Evolutionary conservation across 73 alveolate genomes (phyloP).

Genomic region (Breviolum minutum): DNA sequence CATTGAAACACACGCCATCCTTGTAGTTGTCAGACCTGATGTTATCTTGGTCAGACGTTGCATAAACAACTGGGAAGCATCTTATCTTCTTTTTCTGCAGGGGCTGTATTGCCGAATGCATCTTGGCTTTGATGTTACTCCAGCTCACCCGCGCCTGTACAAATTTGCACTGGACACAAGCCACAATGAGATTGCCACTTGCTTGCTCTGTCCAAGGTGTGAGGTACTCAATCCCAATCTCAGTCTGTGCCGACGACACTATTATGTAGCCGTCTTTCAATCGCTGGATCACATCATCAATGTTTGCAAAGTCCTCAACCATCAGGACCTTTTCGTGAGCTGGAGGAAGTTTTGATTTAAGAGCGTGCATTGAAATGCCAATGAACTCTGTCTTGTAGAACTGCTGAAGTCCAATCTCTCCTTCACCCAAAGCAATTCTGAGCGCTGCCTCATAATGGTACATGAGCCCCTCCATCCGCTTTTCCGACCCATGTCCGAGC

Average conservation of each 20-base stretch:
- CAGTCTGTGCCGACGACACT: conserved; percentile 31
- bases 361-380: background rate
- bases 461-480: conserved; percentile 37
- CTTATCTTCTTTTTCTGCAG: background rate
- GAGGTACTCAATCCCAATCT: conserved; percentile 33
- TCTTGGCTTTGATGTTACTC: background rate
- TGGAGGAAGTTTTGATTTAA: background rate
- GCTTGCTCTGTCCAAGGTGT: conserved; percentile 14
- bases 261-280: conserved; percentile 1
- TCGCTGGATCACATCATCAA: background rate
- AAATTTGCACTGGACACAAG: conserved; percentile 55
- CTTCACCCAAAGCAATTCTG: background rate
- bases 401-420: background rate
- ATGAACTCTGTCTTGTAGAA: conserved; percentile 6
- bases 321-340: background rate
- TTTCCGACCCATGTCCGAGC: conserved; percentile 28
- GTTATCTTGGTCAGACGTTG: conserved; percentile 32
- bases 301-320: background rate
- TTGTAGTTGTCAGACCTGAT: conserved; percentile 15
- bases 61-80: conserved; percentile 14
- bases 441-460: conserved; percentile 35
- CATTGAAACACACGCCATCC: conserved; percentile 42
- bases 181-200: conserved; percentile 13
- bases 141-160: background rate
- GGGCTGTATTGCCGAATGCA: conserved; percentile 7